These are phyloP conservation scores for Aspergillus nidulans DNA, from an alignment of 495 filamentous ascomycete genomes.

Conservation along the genomic window DNA sequence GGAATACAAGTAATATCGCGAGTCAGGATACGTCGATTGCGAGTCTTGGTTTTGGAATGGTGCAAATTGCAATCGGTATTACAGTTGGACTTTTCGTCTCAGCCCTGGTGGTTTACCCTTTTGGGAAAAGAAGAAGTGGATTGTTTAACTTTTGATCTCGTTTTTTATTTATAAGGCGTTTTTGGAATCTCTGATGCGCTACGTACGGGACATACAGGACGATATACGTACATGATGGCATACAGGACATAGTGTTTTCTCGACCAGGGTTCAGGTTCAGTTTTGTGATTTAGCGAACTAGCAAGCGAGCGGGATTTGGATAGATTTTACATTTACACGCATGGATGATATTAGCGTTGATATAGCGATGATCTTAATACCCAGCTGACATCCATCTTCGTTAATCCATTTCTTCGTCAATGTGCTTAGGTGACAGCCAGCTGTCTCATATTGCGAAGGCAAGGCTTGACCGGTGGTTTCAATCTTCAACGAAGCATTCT, in stretches of 20 bases:
- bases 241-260: background rate
- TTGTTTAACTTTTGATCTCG: conserved; percentile 73
- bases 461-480: no score
- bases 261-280: no score
- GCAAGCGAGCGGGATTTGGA: background rate
- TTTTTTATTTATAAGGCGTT: background rate
- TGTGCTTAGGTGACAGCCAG: no score
- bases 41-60: conserved; percentile 78
- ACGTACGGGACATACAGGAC: background rate
- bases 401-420: no score
- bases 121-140: conserved; percentile 82
- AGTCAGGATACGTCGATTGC: conserved; percentile 53
- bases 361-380: no score
- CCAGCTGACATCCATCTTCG: no score
- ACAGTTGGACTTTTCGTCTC: conserved; percentile 85
- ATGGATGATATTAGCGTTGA: background rate
- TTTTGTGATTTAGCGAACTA: background rate
- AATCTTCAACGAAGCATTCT: no score
- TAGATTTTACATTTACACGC: background rate
- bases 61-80: conserved; percentile 90
- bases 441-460: no score
- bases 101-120: conserved; percentile 80
- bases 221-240: background rate
- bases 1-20: conserved; percentile 36
- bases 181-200: background rate